These are phyloP conservation scores for Pestalotiopsis sp. DNA, from an alignment of 2,329 filamentous ascomycete genomes.

Conservation along the genomic window DNA sequence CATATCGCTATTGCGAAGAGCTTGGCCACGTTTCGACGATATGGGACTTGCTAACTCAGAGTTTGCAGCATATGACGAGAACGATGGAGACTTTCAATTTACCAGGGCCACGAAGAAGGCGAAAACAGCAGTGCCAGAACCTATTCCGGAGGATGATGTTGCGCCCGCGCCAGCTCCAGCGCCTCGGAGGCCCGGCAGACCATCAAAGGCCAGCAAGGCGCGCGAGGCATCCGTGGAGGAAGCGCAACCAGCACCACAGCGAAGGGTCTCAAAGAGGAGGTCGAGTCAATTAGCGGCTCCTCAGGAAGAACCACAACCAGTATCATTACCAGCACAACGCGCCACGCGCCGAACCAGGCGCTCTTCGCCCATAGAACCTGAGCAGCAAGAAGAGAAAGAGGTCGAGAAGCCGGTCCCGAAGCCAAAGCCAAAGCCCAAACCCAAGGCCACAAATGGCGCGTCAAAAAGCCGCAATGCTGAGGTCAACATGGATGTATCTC, in stretches of 20 bases:
- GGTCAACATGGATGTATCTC: constrained; percentile 6
- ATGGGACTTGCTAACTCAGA: neutral
- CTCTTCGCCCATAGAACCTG: constrained; percentile 41
- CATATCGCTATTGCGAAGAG: neutral
- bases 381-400: constrained; percentile 20
- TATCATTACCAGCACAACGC: constrained; percentile 37
- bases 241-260: constrained; percentile 40
- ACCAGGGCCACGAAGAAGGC: constrained; percentile 68
- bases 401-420: constrained; percentile 27
- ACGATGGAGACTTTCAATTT: constrained; percentile 79
- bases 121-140: constrained; percentile 57
- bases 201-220: constrained; percentile 33
- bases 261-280: constrained; percentile 41
- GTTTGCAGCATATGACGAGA: constrained; percentile 64
- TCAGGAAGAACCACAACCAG: constrained; percentile 23
- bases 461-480: constrained; percentile 2
- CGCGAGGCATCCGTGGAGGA: constrained; percentile 23
- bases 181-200: constrained; percentile 39
- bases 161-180: constrained; percentile 36
- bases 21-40: neutral
- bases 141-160: constrained; percentile 43
- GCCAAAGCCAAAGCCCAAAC: constrained; percentile 22
- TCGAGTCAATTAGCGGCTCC: constrained; percentile 31
- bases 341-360: constrained; percentile 48
- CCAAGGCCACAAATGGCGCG: constrained; percentile 26